Evolutionary conservation across 352 stramenopile genomes (phyloP).

Genomic region (Phytophthora idaei): DNA sequence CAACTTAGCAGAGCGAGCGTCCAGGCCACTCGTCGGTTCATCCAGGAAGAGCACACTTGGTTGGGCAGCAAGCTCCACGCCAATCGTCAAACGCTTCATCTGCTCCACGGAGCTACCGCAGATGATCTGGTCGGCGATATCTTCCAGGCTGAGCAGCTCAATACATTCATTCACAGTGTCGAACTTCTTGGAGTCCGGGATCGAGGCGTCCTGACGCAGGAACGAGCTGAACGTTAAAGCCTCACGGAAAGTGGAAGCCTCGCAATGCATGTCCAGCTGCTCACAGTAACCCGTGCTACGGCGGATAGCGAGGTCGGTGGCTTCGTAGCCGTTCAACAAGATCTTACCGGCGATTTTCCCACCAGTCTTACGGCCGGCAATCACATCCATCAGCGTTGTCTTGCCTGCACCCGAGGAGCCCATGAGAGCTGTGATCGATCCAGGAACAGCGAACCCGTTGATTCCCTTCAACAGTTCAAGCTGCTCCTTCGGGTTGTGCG

Average conservation of each 20-base stretch:
- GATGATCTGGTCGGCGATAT: conserved; percentile 15
- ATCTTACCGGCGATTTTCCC: conserved; percentile 82
- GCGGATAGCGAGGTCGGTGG: conserved; percentile 33
- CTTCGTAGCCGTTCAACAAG: conserved; percentile 14
- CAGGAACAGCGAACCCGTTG: conserved; percentile 38
- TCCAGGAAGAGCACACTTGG: conserved; percentile 13
- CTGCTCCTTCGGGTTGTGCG: conserved; percentile 24
- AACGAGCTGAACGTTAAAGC: conserved; percentile 15
- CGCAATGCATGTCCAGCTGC: conserved; percentile 29
- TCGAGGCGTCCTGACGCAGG: conserved; percentile 5
- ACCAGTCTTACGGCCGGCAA: conserved; percentile 77
- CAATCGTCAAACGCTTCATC: conserved; percentile 4
- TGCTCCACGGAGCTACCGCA: conserved; percentile 16
- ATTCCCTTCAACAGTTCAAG: conserved; percentile 46
- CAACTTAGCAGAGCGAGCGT: conserved; percentile 1
- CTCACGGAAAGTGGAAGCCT: conserved; percentile 21
- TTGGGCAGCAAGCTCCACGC: conserved; percentile 7
- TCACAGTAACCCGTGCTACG: conserved; percentile 30
- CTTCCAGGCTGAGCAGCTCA: conserved; percentile 3
- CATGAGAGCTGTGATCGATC: conserved; percentile 55
- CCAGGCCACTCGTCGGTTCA: conserved; percentile 7
- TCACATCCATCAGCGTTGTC: conserved; percentile 82
- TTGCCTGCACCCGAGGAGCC: conserved; percentile 48
- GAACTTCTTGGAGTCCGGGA: conserved; percentile 10
- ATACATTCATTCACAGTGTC: conserved; percentile 21